Percentiles rank a stretch among this genome's conserved stretches.
These are phyloP conservation scores for Xanthoconium stramineum DNA, from an alignment of 768 basidiomycete species.

Conservation along the genomic window DNA sequence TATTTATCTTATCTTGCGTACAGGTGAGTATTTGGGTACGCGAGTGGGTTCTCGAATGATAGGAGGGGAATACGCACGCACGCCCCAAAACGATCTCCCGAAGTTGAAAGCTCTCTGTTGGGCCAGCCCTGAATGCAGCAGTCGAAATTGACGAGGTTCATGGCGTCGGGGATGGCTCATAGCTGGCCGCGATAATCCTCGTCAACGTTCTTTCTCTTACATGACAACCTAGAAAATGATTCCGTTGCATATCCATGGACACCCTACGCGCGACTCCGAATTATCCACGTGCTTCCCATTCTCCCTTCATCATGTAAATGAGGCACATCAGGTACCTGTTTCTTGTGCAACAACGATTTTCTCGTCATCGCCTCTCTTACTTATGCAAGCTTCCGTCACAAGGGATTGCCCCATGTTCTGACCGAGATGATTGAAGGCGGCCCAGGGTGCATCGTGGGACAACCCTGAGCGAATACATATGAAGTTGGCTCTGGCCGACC, in stretches of 20 bases:
- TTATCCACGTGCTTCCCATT: slow-evolving; percentile 21
- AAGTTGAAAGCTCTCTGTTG: slow-evolving; percentile 20
- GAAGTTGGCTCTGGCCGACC: no score
- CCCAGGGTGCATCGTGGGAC: no score
- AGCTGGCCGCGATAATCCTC: background rate
- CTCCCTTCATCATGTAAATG: slow-evolving; percentile 11
- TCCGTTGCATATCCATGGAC: slow-evolving; percentile 26
- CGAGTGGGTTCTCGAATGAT: slow-evolving; percentile 79
- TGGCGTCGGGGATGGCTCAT: slow-evolving; percentile 15
- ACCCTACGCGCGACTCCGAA: slow-evolving; percentile 17
- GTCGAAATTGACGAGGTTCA: slow-evolving; percentile 8
- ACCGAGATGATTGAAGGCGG: no score
- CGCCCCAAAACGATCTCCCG: slow-evolving; percentile 54
- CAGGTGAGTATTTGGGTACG: slow-evolving; percentile 82
- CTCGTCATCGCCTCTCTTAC: slow-evolving; percentile 16
- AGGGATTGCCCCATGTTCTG: no score
- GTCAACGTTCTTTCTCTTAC: background rate
- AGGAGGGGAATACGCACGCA: slow-evolving; percentile 61
- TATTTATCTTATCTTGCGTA: background rate
- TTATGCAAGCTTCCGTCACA: no score
- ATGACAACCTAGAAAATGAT: slow-evolving; percentile 21
- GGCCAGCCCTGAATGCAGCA: slow-evolving; percentile 11
- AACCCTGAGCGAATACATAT: no score
- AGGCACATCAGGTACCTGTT: slow-evolving; percentile 19
- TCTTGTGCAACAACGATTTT: slow-evolving; percentile 28